Conservation (phyloP, 2,329 filamentous ascomycete species). For the Ceratocystis albifundus region DNA sequence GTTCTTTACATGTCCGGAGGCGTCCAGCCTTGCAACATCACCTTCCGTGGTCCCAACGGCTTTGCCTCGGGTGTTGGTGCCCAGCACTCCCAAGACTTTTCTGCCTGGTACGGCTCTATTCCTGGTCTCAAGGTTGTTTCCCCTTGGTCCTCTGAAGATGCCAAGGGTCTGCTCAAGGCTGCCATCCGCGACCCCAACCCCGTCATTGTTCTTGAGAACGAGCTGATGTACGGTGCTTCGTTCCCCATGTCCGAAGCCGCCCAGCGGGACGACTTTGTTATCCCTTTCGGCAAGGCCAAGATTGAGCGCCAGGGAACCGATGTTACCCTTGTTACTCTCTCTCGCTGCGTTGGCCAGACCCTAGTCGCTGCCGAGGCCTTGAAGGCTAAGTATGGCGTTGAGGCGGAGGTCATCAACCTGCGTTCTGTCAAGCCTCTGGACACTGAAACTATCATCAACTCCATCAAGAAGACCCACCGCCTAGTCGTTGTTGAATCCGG, state of each 20-base stretch:
- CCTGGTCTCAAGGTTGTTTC: constrained; percentile 94
- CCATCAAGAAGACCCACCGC: constrained; percentile 95
- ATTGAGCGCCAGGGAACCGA: constrained; percentile 94
- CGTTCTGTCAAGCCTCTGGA: constrained; percentile 95
- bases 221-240: constrained; percentile 79
- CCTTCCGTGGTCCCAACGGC: constrained; percentile 97
- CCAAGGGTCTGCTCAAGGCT: constrained; percentile 94
- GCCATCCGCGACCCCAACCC: constrained; percentile 98
- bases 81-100: constrained; percentile 98
- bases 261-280: constrained; percentile 90
- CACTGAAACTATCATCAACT: constrained; percentile 87
- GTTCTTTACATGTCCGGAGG: constrained; percentile 99
- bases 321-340: constrained; percentile 86
- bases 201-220: constrained; percentile 81
- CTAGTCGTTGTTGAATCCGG: constrained; percentile 89
- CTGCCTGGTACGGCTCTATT: constrained; percentile 96
- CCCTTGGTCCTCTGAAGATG: constrained; percentile 94
- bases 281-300: constrained; percentile 98
- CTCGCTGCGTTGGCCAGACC: constrained; percentile 88
- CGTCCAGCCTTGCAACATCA: constrained; percentile 99
- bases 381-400: constrained; percentile 92
- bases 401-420: constrained; percentile 94
- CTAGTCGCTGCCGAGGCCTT: constrained; percentile 79
- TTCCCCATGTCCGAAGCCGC: constrained; percentile 98
- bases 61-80: constrained; percentile 92